Base-by-base conservation (phyloP, 805 yeast species). In the Lachancea sp. region DNA sequence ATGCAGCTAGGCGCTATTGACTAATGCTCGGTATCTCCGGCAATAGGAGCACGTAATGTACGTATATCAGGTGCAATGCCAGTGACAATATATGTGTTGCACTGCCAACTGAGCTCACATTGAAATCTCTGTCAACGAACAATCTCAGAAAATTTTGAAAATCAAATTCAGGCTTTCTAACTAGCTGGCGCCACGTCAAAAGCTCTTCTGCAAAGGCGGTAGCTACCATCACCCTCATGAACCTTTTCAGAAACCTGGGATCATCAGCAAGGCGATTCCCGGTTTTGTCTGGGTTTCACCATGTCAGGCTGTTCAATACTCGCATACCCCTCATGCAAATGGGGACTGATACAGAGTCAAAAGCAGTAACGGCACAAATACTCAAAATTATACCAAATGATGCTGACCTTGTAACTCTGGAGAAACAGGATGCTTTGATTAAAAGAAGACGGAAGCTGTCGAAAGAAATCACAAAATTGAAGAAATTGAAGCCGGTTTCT, bases 401-500 rank as follows among this genome's bases (percentile, higher is more conserved):
- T 38, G 47, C 68, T 5, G 78, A 74, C 48, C 56, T 77, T 44
- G 84, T 90, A 7, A 86, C 78, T 22, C 70, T 88, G 61, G 97
- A 88, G 64, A 69, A 69, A 53, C 92, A 83, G 68, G 95, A 88
- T 63, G 75, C 68, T 44, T 70, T 77, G 47, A 76, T 81, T 51
- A 75, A 74, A 49, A 73, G 82, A 61, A 92, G 88, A 64, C 70
- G 84, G 34, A 80, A 79, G 58, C 71, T 85, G 47, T 74, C 85
- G 41, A 77, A 79, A 57, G 79, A 82, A 31, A 74, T 75, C 45
- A 86, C 83, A 22, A 73, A 73, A 51, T 71, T 88, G 71, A 86
- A 83, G 63, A 72, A 75, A 46, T 76, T 78, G 54, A 86, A 86
- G 52, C 90, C 92, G 35, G 75, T 78, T 20, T 82, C 92, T 34